Percentiles rank a stretch among this genome's conserved stretches.
Evolutionary conservation across 768 basidiomycete species (phyloP).

Genomic region (Amanita pallidorosea): DNA sequence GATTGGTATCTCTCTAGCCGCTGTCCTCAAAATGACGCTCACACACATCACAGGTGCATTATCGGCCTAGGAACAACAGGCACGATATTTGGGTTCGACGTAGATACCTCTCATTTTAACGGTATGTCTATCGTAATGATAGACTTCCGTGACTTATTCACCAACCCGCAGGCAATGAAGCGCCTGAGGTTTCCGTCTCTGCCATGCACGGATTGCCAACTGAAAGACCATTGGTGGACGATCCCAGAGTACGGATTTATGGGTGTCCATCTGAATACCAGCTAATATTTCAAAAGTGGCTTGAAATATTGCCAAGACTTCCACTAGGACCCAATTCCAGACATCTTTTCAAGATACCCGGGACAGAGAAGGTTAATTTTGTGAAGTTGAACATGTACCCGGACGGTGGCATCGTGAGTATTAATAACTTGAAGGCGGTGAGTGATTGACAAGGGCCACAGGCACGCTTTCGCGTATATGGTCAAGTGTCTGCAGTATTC

Average conservation of each 20-base stretch:
- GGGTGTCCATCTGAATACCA: not conserved
- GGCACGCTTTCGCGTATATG: slow-evolving; percentile 92
- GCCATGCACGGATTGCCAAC: slow-evolving; percentile 34
- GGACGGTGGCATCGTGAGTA: slow-evolving; percentile 88
- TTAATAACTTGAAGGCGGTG: slow-evolving; percentile 2
- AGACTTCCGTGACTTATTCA: slow-evolving; percentile 4
- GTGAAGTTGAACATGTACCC: slow-evolving; percentile 94
- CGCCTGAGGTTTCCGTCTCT: slow-evolving; percentile 71
- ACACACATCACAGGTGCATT: slow-evolving; percentile 56
- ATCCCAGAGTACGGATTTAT: slow-evolving; percentile 37
- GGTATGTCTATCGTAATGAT: slow-evolving; percentile 32
- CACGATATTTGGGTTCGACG: slow-evolving; percentile 70
- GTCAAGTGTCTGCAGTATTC: slow-evolving; percentile 57
- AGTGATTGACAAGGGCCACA: slow-evolving; percentile 16
- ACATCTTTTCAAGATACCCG: slow-evolving; percentile 74
- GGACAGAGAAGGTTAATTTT: slow-evolving; percentile 48
- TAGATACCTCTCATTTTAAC: slow-evolving; percentile 93
- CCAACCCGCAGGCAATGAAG: slow-evolving; percentile 61
- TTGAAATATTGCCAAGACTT: slow-evolving; percentile 63
- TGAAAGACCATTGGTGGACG: slow-evolving; percentile 34
- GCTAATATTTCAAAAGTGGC: slow-evolving; percentile 49
- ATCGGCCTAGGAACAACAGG: slow-evolving; percentile 78
- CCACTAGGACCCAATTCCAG: slow-evolving; percentile 75
- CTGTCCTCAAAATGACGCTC: not conserved
- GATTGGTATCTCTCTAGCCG: slow-evolving; percentile 58